Base-by-base conservation (phyloP, 2,329 filamentous ascomycete species). In the Fusarium lyarnte region DNA sequence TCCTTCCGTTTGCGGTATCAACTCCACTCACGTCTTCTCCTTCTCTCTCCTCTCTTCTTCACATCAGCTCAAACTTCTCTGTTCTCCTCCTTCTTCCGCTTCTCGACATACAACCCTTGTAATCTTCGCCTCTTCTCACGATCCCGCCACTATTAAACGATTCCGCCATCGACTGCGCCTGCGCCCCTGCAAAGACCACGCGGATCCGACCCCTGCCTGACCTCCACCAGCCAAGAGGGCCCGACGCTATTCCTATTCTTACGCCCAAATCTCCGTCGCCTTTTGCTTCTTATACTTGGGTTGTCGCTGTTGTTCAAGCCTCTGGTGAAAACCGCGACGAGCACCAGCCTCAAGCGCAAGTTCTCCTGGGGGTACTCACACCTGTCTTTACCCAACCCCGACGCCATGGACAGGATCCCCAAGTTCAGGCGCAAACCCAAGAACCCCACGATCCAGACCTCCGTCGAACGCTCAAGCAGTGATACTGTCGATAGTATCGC, bases 361-460 rank as follows among this genome's bases (percentile, higher is more conserved):
- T 60, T 61, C 45, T 72, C 60, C 54, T 51, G 52, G 54, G 69
- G 61, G 66, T 61, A 53, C 46, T 47, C 66, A 64, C 70, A 43
- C 41, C 65, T 57, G 49, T 68, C 66, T 60, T 46, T 47, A 45
- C 47, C 60, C 33, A 45, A 58, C 41, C 58, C 36, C 57, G 49
- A 69, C 61, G 65, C 70, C 68, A 85, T 85, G 83, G 83, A 85
- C 72, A 83, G 81, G 73, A 79, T 85, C 62, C 80, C 83, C 54
- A 81, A 82, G 72, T 80, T 85, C 57, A 82, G 83, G 58, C 83
- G 83, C 66, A 84, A 84, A 76, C 82, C 82, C 45, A 85, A 84
- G 78, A 82, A 80, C 21, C 83, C 82, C 23, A 81, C 83, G 68
- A 82, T 84, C 72, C 81, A 83, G 63, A 84, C 83, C 11, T 78